Evolutionary conservation across 2,329 filamentous ascomycete genomes (phyloP).

Genomic region (Talaromyces sp.): DNA sequence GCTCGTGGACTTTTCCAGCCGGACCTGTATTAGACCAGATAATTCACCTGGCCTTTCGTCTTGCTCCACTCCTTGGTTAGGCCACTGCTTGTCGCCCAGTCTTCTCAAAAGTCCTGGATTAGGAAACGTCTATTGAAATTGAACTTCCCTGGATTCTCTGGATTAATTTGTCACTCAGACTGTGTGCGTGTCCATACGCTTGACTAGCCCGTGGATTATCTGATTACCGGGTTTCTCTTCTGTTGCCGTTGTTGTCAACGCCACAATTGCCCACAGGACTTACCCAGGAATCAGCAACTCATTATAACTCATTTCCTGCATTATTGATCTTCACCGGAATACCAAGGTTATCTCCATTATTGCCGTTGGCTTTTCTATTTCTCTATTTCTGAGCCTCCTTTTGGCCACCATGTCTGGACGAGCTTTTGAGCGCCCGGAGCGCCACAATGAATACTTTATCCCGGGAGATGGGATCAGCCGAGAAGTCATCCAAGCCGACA

Average conservation of each 20-base stretch:
- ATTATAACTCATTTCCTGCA: neutral
- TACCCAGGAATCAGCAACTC: neutral
- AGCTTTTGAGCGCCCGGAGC: slow-evolving; percentile 27
- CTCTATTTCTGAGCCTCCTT: slow-evolving; percentile 21
- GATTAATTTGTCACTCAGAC: neutral
- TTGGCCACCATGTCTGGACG: slow-evolving; percentile 38
- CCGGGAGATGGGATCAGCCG: slow-evolving; percentile 75
- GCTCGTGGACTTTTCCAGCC: neutral
- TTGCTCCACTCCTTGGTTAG: neutral
- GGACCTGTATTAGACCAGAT: neutral
- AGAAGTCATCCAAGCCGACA: slow-evolving; percentile 78
- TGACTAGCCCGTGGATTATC: slow-evolving; percentile 7
- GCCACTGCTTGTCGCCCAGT: neutral
- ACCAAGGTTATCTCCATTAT: slow-evolving; percentile 6
- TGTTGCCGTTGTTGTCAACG: neutral
- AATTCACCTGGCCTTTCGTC: neutral
- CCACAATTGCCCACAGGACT: slow-evolving; percentile 11
- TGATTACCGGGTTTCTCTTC: neutral
- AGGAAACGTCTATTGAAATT: neutral
- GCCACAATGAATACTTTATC: slow-evolving; percentile 72
- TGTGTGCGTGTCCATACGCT: neutral
- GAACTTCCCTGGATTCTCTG: neutral
- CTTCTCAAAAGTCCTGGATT: slow-evolving; percentile 5
- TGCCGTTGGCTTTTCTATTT: slow-evolving; percentile 12
- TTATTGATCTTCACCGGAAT: neutral